Evolutionary conservation across 345 rosid genomes (phyloP).

Genomic region (Populus simonii): DNA sequence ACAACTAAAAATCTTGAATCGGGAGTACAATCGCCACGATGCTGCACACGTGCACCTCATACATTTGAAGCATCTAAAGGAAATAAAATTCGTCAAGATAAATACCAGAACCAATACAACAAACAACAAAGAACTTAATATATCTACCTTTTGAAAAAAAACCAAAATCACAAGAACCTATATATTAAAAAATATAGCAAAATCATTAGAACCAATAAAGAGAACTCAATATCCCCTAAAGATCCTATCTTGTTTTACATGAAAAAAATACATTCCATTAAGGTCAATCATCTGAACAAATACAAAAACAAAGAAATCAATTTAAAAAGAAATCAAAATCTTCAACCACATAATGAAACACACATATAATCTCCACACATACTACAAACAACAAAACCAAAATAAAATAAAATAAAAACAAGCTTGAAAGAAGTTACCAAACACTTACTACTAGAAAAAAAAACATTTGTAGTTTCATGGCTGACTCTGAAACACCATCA

Average conservation of each 20-base stretch:
- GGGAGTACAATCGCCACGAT: too few species aligned
- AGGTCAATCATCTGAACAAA: not conserved
- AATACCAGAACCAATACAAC: too few species aligned
- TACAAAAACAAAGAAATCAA: not conserved
- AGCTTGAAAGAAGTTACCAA: not conserved
- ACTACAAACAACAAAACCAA: not conserved
- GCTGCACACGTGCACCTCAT: too few species aligned
- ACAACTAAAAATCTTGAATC: too few species aligned
- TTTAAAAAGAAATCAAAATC: not conserved
- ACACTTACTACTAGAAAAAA: not conserved
- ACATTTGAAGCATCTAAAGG: not conserved
- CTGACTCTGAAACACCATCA: constrained; percentile 46
- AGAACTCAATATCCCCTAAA: not conserved
- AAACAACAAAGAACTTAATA: too few species aligned
- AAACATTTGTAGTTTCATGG: constrained; percentile 25
- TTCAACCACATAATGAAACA: not conserved
- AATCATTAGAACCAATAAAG: too few species aligned
- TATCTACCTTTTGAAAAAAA: too few species aligned
- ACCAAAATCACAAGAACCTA: too few species aligned
- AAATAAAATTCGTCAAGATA: not conserved
- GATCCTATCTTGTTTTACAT: not conserved
- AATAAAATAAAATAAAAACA: not conserved
- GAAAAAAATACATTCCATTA: not conserved
- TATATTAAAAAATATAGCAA: too few species aligned
- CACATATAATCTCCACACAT: not conserved